Percentiles rank a stretch among this genome's conserved stretches.
phyloP scores from a whole-genome alignment of 768 basidiomycete species.

The Baorangia bicolor region DNA sequence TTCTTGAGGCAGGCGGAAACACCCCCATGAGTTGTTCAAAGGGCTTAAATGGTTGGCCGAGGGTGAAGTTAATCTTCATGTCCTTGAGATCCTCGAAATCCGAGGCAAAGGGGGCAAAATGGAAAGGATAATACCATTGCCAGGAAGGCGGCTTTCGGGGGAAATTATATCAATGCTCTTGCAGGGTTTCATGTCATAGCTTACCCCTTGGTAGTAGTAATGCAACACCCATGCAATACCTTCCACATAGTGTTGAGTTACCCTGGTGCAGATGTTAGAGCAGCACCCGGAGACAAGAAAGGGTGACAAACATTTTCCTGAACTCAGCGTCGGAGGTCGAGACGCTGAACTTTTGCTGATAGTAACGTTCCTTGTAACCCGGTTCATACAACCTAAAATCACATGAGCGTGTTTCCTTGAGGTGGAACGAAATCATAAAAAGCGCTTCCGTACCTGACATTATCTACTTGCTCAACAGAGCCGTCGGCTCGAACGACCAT shows the following conservation, averaged over 20 bases:
- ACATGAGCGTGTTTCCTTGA: neutral
- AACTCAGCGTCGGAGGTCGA: slow-evolving; percentile 69
- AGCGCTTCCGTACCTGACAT: slow-evolving; percentile 68
- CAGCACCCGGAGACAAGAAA: neutral
- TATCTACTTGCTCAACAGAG: slow-evolving; percentile 91
- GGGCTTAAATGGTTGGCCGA: slow-evolving; percentile 90
- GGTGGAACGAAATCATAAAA: neutral
- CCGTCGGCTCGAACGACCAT: slow-evolving; percentile 88
- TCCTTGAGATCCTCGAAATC: slow-evolving; percentile 82
- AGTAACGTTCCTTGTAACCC: slow-evolving; percentile 95
- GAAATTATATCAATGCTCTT: slow-evolving; percentile 19
- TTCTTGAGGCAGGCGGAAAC: slow-evolving; percentile 84
- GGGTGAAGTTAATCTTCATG: slow-evolving; percentile 76
- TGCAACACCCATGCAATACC: slow-evolving; percentile 94
- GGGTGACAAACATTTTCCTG: slow-evolving; percentile 60
- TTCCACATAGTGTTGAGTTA: slow-evolving; percentile 86
- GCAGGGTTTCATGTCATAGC: slow-evolving; percentile 22
- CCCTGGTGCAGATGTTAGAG: slow-evolving; percentile 39
- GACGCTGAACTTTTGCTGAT: slow-evolving; percentile 87
- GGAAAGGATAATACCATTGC: slow-evolving; percentile 99
- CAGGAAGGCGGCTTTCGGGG: slow-evolving; percentile 77
- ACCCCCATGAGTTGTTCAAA: slow-evolving; percentile 99
- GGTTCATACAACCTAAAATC: slow-evolving; percentile 84
- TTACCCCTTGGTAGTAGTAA: slow-evolving; percentile 98
- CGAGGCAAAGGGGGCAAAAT: slow-evolving; percentile 96